Percentiles rank a stretch among this genome's conserved stretches.
Conservation (phyloP, 306 rosid species). For the Medicago lupulina region DNA sequence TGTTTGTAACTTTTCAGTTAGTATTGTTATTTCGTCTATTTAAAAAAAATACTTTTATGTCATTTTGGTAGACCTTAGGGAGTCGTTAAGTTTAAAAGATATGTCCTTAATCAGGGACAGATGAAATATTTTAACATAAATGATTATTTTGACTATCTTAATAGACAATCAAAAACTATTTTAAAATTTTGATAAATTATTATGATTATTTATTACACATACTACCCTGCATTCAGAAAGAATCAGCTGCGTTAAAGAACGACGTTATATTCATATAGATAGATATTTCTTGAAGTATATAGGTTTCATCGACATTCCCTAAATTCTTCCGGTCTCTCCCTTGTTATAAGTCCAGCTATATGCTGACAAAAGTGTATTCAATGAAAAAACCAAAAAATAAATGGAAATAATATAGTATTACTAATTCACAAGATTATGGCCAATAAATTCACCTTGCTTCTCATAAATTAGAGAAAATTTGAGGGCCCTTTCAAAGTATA, state of each 20-base stretch:
- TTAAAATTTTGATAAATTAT: too few relatives aligned
- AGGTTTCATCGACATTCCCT: slow-evolving; percentile 16
- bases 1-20: too few relatives aligned
- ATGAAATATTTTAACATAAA: too few relatives aligned
- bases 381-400: slow-evolving; percentile 17
- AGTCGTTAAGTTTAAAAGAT: too few relatives aligned
- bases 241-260: neutral
- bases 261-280: neutral
- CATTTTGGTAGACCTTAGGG: too few relatives aligned
- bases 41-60: too few relatives aligned
- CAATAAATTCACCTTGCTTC: slow-evolving; percentile 31
- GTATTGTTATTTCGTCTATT: too few relatives aligned
- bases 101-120: too few relatives aligned
- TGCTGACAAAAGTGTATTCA: slow-evolving; percentile 31
- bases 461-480: slow-evolving; percentile 37
- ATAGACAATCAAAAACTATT: too few relatives aligned
- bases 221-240: neutral
- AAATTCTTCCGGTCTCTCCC: neutral
- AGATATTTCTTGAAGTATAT: neutral
- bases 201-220: too few relatives aligned
- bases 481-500: slow-evolving; percentile 42
- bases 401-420: slow-evolving; percentile 38
- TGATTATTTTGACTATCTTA: too few relatives aligned
- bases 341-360: neutral
- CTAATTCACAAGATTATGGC: slow-evolving; percentile 27